Conservation (phyloP, 129 eudicot species). For the Escallonia rubra region DNA sequence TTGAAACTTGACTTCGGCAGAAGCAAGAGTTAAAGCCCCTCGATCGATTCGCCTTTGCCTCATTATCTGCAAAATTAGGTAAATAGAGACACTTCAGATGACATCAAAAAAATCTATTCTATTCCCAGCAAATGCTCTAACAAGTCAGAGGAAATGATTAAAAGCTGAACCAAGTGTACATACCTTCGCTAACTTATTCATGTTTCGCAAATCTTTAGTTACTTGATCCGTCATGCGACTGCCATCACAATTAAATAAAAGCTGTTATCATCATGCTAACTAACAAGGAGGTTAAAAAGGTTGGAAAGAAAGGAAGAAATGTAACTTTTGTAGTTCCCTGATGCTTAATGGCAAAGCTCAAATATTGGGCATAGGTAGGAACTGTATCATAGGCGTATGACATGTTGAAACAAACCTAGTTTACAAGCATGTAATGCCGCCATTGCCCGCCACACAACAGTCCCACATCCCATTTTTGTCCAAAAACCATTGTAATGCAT, state of each 20-base stretch:
- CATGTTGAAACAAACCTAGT: background rate
- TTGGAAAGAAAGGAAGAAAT: background rate
- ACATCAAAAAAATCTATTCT: background rate
- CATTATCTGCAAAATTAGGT: conserved; percentile 57
- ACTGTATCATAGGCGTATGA: background rate
- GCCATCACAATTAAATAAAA: conserved; percentile 14
- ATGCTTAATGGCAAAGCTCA: background rate
- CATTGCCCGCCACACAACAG: too few species aligned
- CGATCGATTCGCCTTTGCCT: conserved; percentile 92
- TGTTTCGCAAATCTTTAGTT: conserved; percentile 77
- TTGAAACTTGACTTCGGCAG: conserved; percentile 97
- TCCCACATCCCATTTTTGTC: too few species aligned
- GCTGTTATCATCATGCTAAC: background rate
- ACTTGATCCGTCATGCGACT: conserved; percentile 95
- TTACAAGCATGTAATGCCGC: too few species aligned
- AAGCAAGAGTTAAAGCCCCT: conserved; percentile 98
- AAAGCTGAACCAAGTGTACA: background rate
- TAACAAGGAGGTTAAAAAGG: background rate
- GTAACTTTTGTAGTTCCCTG: background rate
- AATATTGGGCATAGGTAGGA: background rate
- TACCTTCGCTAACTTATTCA: conserved; percentile 94
- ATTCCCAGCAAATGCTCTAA: background rate
- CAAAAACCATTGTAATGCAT: too few species aligned
- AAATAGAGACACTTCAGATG: background rate
- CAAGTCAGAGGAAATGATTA: background rate